Conservation (phyloP, 768 basidiomycete species). For the Trametes villosa region DNA sequence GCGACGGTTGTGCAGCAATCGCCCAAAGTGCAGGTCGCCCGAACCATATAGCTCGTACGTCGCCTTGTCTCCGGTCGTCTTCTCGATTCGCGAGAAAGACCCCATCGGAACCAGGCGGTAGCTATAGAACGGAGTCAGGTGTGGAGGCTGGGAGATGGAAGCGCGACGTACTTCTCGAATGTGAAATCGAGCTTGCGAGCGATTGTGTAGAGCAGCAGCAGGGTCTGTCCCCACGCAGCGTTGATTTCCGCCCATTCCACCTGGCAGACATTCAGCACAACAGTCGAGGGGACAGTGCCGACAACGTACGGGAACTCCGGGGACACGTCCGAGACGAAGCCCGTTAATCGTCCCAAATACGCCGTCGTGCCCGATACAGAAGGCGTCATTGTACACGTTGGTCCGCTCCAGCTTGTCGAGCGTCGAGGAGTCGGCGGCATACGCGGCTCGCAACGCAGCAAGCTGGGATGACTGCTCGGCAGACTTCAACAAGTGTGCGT, state of each 20-base stretch:
- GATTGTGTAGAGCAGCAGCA: constrained; percentile 89
- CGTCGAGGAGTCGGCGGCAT: constrained; percentile 74
- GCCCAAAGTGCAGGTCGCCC: constrained; percentile 86
- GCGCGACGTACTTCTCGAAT: constrained; percentile 92
- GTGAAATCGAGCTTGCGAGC: constrained; percentile 89
- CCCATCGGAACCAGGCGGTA: constrained; percentile 94
- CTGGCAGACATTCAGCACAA: constrained; percentile 38
- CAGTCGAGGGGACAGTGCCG: not conserved
- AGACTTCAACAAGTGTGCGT: constrained; percentile 65
- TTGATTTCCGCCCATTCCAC: constrained; percentile 99
- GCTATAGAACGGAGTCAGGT: constrained; percentile 43
- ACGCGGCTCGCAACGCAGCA: constrained; percentile 75
- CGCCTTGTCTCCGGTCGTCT: constrained; percentile 77
- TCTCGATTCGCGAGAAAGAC: constrained; percentile 92
- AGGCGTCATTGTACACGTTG: constrained; percentile 95
- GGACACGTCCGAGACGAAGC: constrained; percentile 85
- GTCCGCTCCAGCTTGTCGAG: constrained; percentile 87
- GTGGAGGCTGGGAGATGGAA: too few species aligned
- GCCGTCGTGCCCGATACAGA: constrained; percentile 93
- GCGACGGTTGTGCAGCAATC: constrained; percentile 90
- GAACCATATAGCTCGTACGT: constrained; percentile 94
- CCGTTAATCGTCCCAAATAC: constrained; percentile 99
- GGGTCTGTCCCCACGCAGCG: constrained; percentile 96
- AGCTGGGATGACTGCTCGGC: constrained; percentile 72
- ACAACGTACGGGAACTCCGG: constrained; percentile 71